A percentile compares a stretch with the other conserved stretches of the same genome.
phyloP scores from a whole-genome alignment of 2,329 filamentous ascomycete species.

The Fusarium virguliforme region DNA sequence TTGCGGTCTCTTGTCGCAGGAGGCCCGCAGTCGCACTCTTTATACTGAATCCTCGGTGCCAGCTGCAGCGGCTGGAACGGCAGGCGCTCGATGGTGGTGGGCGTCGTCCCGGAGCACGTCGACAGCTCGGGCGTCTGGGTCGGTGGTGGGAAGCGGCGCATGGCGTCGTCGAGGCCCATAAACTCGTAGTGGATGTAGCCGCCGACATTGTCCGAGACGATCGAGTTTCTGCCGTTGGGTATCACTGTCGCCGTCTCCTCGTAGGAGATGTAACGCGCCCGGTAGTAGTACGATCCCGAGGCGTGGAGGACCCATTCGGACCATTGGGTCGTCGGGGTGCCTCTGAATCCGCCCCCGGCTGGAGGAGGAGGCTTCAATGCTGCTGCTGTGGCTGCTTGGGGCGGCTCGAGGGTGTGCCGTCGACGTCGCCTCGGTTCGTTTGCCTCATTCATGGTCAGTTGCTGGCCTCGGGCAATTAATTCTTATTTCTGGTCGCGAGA shows the following conservation, averaged over 20 bases:
- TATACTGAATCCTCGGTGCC: neutral
- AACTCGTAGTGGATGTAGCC: conserved; percentile 49
- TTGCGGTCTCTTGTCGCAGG: neutral
- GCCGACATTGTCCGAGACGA: conserved; percentile 39
- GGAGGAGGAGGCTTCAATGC: conserved; percentile 16
- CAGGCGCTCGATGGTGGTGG: conserved; percentile 11
- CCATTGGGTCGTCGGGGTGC: conserved; percentile 28
- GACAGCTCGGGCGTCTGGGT: conserved; percentile 27
- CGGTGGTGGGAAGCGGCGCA: neutral
- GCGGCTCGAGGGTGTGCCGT: conserved; percentile 11
- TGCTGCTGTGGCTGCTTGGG: conserved; percentile 16
- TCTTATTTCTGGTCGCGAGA: neutral
- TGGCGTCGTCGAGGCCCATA: conserved; percentile 25
- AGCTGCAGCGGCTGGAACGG: conserved; percentile 1
- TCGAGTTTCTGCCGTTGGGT: conserved; percentile 41
- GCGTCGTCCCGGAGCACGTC: conserved; percentile 30
- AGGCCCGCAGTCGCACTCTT: conserved; percentile 18
- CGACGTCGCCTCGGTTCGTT: conserved; percentile 13
- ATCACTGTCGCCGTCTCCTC: conserved; percentile 32
- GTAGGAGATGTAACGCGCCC: conserved; percentile 45
- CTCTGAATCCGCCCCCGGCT: conserved; percentile 2
- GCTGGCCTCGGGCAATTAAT: conserved; percentile 6
- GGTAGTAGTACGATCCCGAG: conserved; percentile 42
- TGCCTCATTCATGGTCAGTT: conserved; percentile 21
- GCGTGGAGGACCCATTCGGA: conserved; percentile 40